Base-by-base conservation (phyloP, 306 rosid genomes). In the Cicer bijugum region DNA sequence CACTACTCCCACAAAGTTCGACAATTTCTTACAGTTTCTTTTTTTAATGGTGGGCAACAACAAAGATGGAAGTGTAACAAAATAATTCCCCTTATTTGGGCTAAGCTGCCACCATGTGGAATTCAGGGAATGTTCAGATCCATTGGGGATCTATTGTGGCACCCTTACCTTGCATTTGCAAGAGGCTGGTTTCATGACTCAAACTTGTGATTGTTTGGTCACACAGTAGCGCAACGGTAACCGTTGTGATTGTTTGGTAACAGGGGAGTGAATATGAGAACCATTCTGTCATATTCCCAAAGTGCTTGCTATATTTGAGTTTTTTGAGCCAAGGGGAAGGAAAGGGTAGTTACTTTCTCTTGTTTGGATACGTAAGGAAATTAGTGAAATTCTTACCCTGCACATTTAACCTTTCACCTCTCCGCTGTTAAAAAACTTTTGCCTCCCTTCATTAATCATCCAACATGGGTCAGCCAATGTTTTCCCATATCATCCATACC, bases 1-100 rank as follows among this genome's bases (percentile, higher is more conserved):
- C 37, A 47, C 56, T 38, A 68, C 40, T 56, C 69, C 67, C 35
- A 28, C 48, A 53, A 11, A 67, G 68, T 28, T 66, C 33, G 67
- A 75, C 66, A n/a, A 52, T 40, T 23, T 44, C 0, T 8, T 45
- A 23, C 45, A 7, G 63, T 55, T 67, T 76, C 48, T 42, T 67
- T 16, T 10, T 28, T 28, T 28, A 40, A 55, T 44, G 28, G 15
- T 28, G 51, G 47, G 40, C 35, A 44, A 28, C 19, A 12, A 46
- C 23, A 23, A 9, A 23, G 51, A 76, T 51, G 48, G 57, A 12
- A 28, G 7, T 8, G 44, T 15, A 51, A 19, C 38, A 8, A 11
- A 56, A 44, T 72, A 47, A 58, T 59, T 72, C 33, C 20, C 39
- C 47, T 12, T 48, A 7, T 48, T 47, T 47, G 52, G 15, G 52